Base-by-base conservation (phyloP, 805 yeast species). In the Lipomyces sp. region DNA sequence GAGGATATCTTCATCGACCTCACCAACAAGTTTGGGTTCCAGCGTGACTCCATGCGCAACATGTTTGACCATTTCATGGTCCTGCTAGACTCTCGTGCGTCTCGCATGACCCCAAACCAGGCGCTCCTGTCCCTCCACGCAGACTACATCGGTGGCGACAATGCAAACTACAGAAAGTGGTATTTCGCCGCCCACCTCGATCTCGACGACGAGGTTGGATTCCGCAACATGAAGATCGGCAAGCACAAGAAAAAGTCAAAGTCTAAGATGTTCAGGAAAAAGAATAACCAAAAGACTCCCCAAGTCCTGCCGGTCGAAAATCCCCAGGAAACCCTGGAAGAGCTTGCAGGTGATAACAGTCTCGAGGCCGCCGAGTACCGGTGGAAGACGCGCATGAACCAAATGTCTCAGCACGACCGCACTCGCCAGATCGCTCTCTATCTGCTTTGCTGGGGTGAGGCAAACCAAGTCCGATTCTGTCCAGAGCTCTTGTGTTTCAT, bases 81-180 rank as follows among this genome's bases (percentile, higher is more conserved):
- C 4, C 89, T 90, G 75, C 80, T 94, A 65, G 97, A 94, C 73
- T 93, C 98, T 6, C 85, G 97, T 66, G 85, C 97, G 0, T 86
- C 96, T 67, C 84, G 98, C 67, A 85, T 88, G 83, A 77, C 87
- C 1, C 90, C 97, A 2, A 77, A 80, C 45, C 83, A 80, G 64
- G 98, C 98, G 0, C 80, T 94, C 64, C 74, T 87, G 1, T 85
- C 94, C 0, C 78, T 94, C 42, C 98, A 94, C 78, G 87, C 92
- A 0, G 96, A 93, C 69, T 94, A 94, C 77, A 91, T 94, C 68
- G 98, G 97, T 0, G 98, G 98, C 18, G 90, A 87, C 59, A 81
- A 87, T 66, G 85, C 98, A 2, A 94, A 94, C 78, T 94, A 88
- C 78, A 85, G 88, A 74, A 92, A 90, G 77, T 94, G 98, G 98